Conservation (phyloP, 164 flowering plant species). For the Houttuynia cordata region DNA sequence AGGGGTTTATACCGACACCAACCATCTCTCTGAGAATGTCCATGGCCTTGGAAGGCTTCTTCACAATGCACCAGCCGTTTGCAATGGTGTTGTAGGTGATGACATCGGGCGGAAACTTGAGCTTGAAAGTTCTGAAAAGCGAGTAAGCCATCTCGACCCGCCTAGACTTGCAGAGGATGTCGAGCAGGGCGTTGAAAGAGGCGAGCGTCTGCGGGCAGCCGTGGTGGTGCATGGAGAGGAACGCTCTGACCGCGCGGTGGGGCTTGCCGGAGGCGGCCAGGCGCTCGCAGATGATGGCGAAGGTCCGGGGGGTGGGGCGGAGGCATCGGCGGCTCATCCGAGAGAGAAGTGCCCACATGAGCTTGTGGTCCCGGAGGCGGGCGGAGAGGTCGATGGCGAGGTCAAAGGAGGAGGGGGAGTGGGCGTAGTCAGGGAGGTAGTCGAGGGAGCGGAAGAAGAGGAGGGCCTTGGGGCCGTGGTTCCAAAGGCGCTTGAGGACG, state of each 20-base stretch:
- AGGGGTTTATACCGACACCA: conserved; percentile 55
- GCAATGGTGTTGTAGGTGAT: conserved; percentile 70
- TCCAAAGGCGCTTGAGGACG: conserved; percentile 74
- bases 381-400: conserved; percentile 75
- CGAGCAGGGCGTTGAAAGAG: conserved; percentile 67
- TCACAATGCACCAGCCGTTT: conserved; percentile 78
- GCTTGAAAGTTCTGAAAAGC: conserved; percentile 41
- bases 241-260: conserved; percentile 58
- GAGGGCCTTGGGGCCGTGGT: conserved; percentile 79
- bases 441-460: conserved; percentile 48
- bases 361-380: conserved; percentile 49
- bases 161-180: conserved; percentile 55
- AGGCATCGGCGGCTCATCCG: conserved; percentile 43
- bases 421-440: conserved; percentile 39
- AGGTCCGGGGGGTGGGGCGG: conserved; percentile 55
- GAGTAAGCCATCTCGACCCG: conserved; percentile 60
- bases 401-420: conserved; percentile 50
- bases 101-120: conserved; percentile 51
- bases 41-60: conserved; percentile 55
- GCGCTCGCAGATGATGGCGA: conserved; percentile 68
- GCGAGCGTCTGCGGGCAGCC: conserved; percentile 61
- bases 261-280: conserved; percentile 53
- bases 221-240: conserved; percentile 66
- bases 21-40: conserved; percentile 80
- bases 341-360: conserved; percentile 44